Conservation (phyloP, 75 land plant species). For the Adiantum capillusveneris region DNA sequence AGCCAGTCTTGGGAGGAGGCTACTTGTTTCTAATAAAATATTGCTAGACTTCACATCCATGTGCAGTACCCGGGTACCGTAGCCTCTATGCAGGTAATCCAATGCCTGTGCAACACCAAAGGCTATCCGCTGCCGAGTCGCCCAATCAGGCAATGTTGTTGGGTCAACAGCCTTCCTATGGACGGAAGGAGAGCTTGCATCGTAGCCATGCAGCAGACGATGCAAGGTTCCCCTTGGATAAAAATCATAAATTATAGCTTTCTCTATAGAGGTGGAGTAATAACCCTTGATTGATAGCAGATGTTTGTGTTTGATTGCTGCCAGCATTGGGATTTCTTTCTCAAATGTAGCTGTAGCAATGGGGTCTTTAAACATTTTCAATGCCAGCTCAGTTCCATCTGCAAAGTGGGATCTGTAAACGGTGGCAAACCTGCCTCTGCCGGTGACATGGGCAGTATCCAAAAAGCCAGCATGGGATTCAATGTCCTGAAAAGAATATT, state of each 20-base stretch:
- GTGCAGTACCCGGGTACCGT: not conserved
- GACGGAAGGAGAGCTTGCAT: no score
- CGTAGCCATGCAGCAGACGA: not conserved
- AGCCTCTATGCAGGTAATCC: not conserved
- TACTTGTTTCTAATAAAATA: not conserved
- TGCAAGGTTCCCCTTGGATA: not conserved
- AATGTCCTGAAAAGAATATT: not conserved
- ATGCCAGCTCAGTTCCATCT: not conserved
- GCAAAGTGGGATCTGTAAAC: not conserved
- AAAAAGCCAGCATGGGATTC: constrained; percentile 5
- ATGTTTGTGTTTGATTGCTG: not conserved
- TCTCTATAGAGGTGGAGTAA: not conserved
- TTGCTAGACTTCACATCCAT: constrained; percentile 8
- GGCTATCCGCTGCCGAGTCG: constrained; percentile 2
- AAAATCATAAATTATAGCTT: not conserved
- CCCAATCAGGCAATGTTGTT: not conserved
- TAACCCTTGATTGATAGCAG: not conserved
- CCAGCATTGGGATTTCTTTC: not conserved
- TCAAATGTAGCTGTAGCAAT: not conserved
- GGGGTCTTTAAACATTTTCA: not conserved
- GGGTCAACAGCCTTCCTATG: no score
- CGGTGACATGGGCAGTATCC: not conserved
- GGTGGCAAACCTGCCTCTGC: constrained; percentile 2
- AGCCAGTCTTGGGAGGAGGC: not conserved
- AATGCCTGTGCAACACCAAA: not conserved